Conservation (phyloP, 2,329 filamentous ascomycete species). For the Fusarium burgessii region DNA sequence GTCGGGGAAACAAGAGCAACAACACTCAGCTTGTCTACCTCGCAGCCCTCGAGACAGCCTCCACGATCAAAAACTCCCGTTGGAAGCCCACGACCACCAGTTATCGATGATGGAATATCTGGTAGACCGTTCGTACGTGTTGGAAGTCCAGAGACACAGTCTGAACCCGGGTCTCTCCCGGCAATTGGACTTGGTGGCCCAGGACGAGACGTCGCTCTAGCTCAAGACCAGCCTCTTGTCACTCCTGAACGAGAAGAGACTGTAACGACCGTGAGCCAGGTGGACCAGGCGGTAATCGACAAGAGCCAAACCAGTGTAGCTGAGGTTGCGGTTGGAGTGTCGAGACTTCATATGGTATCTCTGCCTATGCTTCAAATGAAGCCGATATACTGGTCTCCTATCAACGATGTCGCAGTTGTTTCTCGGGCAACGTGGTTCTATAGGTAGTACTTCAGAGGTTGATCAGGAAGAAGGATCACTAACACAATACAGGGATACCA, state of each 20-base stretch:
- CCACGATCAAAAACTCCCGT: conserved; percentile 41
- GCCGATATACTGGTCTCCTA: conserved; percentile 96
- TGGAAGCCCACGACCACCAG: conserved; percentile 42
- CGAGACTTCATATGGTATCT: conserved; percentile 89
- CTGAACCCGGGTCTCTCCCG: conserved; percentile 27
- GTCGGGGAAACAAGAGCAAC: conserved; percentile 26
- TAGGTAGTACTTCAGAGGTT: conserved; percentile 57
- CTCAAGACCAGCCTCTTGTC: conserved; percentile 8
- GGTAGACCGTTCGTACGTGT: conserved; percentile 67
- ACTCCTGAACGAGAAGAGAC: conserved; percentile 14
- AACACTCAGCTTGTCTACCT: conserved; percentile 33
- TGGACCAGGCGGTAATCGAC: conserved; percentile 6
- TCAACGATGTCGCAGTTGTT: conserved; percentile 88
- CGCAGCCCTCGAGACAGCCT: conserved; percentile 36
- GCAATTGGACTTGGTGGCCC: conserved; percentile 5
- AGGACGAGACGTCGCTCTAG: conserved; percentile 9
- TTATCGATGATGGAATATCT: conserved; percentile 63
- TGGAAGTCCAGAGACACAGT: conserved; percentile 50
- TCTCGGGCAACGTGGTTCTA: conserved; percentile 97
- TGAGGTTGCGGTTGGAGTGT: conserved; percentile 86
- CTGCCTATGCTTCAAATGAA: conserved; percentile 89
- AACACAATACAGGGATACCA: conserved; percentile 73
- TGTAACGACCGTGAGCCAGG: conserved; percentile 11
- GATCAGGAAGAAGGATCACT: conserved; percentile 15
- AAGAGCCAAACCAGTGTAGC: conserved; percentile 48